phyloP scores from a whole-genome alignment of 345 rosid species.

The Chamaenerion angustifolium region DNA sequence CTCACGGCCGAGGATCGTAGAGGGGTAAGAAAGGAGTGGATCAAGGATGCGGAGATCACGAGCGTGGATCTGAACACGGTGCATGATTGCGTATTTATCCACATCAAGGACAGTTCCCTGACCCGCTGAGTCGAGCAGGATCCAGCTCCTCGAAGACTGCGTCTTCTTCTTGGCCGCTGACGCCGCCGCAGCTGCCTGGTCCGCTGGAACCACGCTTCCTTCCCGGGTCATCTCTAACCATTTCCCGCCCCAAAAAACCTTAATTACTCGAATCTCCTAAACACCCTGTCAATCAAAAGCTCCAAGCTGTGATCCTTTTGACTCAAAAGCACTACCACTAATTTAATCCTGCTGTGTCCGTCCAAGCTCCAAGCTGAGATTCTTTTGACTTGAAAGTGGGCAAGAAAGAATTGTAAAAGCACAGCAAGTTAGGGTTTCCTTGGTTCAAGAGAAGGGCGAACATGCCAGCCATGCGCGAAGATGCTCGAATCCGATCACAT shows the following conservation, averaged over 20 bases:
- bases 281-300: no score
- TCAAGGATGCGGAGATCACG: slow-evolving; percentile 95
- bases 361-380: no score
- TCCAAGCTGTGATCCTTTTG: no score
- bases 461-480: no score
- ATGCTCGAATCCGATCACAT: no score
- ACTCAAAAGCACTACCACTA: no score
- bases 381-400: no score
- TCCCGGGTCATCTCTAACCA: slow-evolving; percentile 42
- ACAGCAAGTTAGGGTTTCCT: no score
- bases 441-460: no score
- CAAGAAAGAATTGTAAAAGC: no score
- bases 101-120: slow-evolving; percentile 36
- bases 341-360: no score
- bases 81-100: slow-evolving; percentile 87
- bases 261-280: neutral
- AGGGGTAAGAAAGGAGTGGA: slow-evolving; percentile 83
- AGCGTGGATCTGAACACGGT: slow-evolving; percentile 91
- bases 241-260: slow-evolving; percentile 3
- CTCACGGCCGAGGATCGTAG: slow-evolving; percentile 97
- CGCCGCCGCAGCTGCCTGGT: slow-evolving; percentile 23
- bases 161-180: slow-evolving; percentile 46
- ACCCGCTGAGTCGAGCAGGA: slow-evolving; percentile 38
- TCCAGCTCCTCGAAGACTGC: slow-evolving; percentile 61
- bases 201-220: slow-evolving; percentile 55